Percentiles rank a stretch among this genome's conserved stretches.
Evolutionary conservation across 2,329 filamentous ascomycete genomes (phyloP).

Genomic region (Ascochyta fabae): DNA sequence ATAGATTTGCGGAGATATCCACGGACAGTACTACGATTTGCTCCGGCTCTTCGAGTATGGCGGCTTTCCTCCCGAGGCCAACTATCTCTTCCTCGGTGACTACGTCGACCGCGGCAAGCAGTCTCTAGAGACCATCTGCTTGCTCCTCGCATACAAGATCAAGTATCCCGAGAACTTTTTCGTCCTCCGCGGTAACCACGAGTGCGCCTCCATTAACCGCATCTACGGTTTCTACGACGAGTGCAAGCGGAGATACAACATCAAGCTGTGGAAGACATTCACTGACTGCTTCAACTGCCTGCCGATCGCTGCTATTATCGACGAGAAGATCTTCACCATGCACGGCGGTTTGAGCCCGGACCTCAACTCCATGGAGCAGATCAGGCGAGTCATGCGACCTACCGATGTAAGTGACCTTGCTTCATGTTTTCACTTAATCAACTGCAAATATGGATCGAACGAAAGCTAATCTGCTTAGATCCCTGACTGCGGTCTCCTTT

Average conservation of each 20-base stretch:
- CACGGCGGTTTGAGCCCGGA: slow-evolving; percentile 97
- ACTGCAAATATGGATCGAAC: neutral
- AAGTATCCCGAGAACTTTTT: slow-evolving; percentile 99
- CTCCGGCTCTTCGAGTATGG: slow-evolving; percentile 97
- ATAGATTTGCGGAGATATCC: slow-evolving; percentile 98
- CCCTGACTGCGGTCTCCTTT: slow-evolving; percentile 95
- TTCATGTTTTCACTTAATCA: neutral
- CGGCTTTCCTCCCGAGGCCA: slow-evolving; percentile 96
- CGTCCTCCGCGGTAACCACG: slow-evolving; percentile 96
- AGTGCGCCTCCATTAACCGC: slow-evolving; percentile 98
- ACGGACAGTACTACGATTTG: slow-evolving; percentile 98
- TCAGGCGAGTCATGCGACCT: slow-evolving; percentile 96
- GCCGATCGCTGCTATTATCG: slow-evolving; percentile 97
- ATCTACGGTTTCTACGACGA: slow-evolving; percentile 99
- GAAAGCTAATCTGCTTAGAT: slow-evolving; percentile 70
- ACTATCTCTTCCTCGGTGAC: slow-evolving; percentile 99
- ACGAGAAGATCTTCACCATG: slow-evolving; percentile 99
- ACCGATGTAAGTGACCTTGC: slow-evolving; percentile 79
- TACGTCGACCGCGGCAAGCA: slow-evolving; percentile 99
- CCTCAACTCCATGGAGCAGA: slow-evolving; percentile 99
- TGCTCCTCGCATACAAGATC: slow-evolving; percentile 98
- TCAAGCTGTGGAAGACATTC: slow-evolving; percentile 99
- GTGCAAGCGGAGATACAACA: slow-evolving; percentile 98
- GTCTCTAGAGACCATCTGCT: slow-evolving; percentile 96
- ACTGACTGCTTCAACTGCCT: slow-evolving; percentile 99